These are phyloP conservation scores for Tulasnella calospora DNA, from an alignment of 768 basidiomycete genomes.

Conservation along the genomic window DNA sequence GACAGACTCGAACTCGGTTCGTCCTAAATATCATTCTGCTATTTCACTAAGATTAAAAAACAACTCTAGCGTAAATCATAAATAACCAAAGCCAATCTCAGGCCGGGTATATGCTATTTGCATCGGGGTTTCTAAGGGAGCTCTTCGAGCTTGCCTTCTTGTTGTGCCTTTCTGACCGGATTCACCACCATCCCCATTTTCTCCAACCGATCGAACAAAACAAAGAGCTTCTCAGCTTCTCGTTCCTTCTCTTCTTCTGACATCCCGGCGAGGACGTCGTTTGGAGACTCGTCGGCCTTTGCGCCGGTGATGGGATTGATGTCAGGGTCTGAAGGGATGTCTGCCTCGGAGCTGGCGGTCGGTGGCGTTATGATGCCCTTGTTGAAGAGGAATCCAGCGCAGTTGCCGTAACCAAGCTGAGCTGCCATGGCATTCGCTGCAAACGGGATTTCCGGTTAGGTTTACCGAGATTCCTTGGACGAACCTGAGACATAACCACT, in stretches of 20 bases:
- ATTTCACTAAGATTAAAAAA: background rate
- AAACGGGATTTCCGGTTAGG: background rate
- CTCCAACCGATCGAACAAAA: conserved; percentile 85
- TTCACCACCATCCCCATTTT: conserved; percentile 60
- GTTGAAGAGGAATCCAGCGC: conserved; percentile 89
- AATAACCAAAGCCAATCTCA: background rate
- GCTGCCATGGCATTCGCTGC: conserved; percentile 66
- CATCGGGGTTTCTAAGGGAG: conserved; percentile 2
- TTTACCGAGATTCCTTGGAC: background rate
- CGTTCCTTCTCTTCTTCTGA: conserved; percentile 91
- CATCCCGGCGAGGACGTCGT: conserved; percentile 54
- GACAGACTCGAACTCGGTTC: no score
- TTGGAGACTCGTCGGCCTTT: conserved; percentile 15
- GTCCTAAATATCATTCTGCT: background rate
- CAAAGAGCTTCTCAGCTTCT: conserved; percentile 89
- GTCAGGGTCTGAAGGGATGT: conserved; percentile 36
- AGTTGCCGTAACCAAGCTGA: conserved; percentile 89
- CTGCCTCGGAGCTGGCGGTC: background rate
- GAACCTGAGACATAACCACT: conserved; percentile 27
- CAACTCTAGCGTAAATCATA: background rate
- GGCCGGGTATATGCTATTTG: background rate
- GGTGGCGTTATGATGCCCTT: conserved; percentile 76
- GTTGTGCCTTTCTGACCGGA: conserved; percentile 52
- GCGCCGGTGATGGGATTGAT: conserved; percentile 89
- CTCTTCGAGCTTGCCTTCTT: conserved; percentile 40